Evolutionary conservation across 352 stramenopile species (phyloP).

Genomic region (Phytopythium cucurbitacearum): DNA sequence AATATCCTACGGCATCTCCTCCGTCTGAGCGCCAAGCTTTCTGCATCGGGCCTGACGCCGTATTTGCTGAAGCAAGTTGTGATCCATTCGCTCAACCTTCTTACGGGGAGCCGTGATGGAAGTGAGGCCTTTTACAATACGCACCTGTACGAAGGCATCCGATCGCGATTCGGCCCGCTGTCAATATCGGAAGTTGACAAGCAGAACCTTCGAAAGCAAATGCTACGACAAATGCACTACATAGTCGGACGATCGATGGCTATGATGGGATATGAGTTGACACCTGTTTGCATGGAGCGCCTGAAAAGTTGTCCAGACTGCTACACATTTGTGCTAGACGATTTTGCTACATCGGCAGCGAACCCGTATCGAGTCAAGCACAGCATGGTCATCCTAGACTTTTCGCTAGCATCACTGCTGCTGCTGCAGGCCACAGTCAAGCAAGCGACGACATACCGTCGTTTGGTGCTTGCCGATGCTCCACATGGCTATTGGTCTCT

Average conservation of each 20-base stretch:
- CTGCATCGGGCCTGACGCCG: constrained; percentile 34
- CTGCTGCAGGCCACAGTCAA: constrained; percentile 68
- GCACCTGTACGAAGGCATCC: constrained; percentile 76
- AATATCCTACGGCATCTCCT: constrained; percentile 81
- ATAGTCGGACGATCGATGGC: constrained; percentile 46
- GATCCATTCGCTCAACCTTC: constrained; percentile 56
- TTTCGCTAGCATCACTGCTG: constrained; percentile 85
- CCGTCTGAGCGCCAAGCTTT: constrained; percentile 27
- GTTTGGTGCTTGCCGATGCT: constrained; percentile 57
- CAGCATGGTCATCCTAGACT: constrained; percentile 83
- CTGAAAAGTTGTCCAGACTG: constrained; percentile 47
- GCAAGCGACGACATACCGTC: constrained; percentile 77
- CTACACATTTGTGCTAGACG: constrained; percentile 76
- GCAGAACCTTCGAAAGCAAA: constrained; percentile 57
- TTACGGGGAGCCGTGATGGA: constrained; percentile 49
- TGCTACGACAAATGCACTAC: constrained; percentile 41
- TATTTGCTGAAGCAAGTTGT: constrained; percentile 46
- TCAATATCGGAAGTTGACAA: constrained; percentile 74
- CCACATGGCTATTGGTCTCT: constrained; percentile 86
- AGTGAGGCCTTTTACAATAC: constrained; percentile 71
- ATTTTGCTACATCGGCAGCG: constrained; percentile 31
- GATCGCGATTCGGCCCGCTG: constrained; percentile 57
- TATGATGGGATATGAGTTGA: constrained; percentile 63
- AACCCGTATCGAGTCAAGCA: constrained; percentile 69
- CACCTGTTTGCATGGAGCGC: constrained; percentile 27